Percentiles rank a stretch among this genome's conserved stretches.
Evolutionary conservation across 805 yeast species (phyloP).

Genomic region (Saturnispora zaruensis): DNA sequence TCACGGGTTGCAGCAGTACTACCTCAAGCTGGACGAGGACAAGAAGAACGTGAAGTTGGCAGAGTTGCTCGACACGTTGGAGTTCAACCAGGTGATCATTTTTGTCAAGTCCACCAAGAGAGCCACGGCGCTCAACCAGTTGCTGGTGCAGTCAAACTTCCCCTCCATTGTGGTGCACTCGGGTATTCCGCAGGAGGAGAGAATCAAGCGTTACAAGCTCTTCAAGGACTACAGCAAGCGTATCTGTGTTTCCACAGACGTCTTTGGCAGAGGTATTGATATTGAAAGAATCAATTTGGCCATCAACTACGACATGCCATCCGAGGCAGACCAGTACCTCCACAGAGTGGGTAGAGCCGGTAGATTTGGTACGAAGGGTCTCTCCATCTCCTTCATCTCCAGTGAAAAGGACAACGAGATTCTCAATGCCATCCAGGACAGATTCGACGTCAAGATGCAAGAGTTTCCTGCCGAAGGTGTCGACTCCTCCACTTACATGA

Average conservation of each 20-base stretch:
- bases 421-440: slow-evolving; percentile 85
- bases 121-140: slow-evolving; percentile 84
- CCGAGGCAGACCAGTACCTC: slow-evolving; percentile 94
- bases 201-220: slow-evolving; percentile 91
- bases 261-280: slow-evolving; percentile 98
- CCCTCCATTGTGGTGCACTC: slow-evolving; percentile 97
- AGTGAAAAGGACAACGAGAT: slow-evolving; percentile 83
- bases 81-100: slow-evolving; percentile 96
- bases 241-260: slow-evolving; percentile 97
- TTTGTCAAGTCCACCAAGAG: slow-evolving; percentile 88
- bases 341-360: slow-evolving; percentile 99
- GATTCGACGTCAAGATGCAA: slow-evolving; percentile 92
- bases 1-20: slow-evolving; percentile 97
- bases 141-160: slow-evolving; percentile 86
- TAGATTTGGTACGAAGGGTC: slow-evolving; percentile 98
- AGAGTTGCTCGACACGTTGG: slow-evolving; percentile 85
- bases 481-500: slow-evolving; percentile 96
- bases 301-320: slow-evolving; percentile 93
- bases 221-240: slow-evolving; percentile 98
- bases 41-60: slow-evolving; percentile 91
- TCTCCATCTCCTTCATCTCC: slow-evolving; percentile 85
- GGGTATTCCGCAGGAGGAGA: slow-evolving; percentile 93
- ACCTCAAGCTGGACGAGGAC: slow-evolving; percentile 77
- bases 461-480: slow-evolving; percentile 98
- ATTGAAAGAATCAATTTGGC: slow-evolving; percentile 98